Evolutionary conservation across 768 basidiomycete species (phyloP), one percentile per base, ranked within the genome.

Genomic region (Piloderma croceum): DNA sequence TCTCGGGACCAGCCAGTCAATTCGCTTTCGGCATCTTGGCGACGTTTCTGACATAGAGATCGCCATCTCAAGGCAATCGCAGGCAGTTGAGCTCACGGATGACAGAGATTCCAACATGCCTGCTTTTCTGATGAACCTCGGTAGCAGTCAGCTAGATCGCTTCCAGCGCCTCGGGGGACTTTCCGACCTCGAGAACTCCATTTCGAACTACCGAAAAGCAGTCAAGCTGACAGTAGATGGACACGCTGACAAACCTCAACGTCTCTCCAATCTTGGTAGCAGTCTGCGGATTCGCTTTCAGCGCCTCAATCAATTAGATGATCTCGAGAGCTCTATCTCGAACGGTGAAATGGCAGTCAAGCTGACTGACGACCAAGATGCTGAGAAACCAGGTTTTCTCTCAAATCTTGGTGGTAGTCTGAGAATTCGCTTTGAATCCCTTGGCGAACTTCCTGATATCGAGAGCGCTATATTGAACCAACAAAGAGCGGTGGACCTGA

Each of bases 381-480:
- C n/a, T n/a, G n/a, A n/a, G n/a, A n/a, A n/a, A n/a, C n/a, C n/a
- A n/a, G n/a, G n/a, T n/a, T n/a, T n/a, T n/a, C n/a, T n/a, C n/a
- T n/a, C n/a, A n/a, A 36, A 45, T 24, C 39, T 57, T 7, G 52
- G 45, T n/a, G 39, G 12, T 17, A 48, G 43, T 23, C 36, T 34
- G 17, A 17, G 24, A n/a, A 18, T 17, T 29, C 56, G 40, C 24
- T 67, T 54, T 41, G 51, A 54, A 17, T 24, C 38, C 21, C 47
- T 57, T 6, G 59, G 62, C 1, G 38, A 46, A n/a, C 38, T 40
- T 15, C 36, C 47, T 12, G 62, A 61, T 42, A 25, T 64, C n/a
- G 45, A 60, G 27, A 38, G 35, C 11, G 27, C 52, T 10, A 50
- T 54, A 22, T 41, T 34, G 24, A 11, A 35, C 7, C 18, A 13